Evolutionary conservation across 257 asterid species (phyloP).

Genomic region (Nicotiana tomentosiformis): DNA sequence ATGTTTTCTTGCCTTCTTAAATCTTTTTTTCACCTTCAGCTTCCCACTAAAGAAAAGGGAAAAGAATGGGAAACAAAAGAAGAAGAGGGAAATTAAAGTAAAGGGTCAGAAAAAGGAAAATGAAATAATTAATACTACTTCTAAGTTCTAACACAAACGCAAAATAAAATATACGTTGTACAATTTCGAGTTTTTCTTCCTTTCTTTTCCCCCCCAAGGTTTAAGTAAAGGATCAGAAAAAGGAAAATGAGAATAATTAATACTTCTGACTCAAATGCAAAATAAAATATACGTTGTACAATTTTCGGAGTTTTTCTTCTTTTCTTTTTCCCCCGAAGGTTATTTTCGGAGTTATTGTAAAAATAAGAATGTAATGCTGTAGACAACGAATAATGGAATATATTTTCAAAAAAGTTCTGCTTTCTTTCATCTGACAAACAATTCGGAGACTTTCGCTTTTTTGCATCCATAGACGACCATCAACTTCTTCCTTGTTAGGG

Average conservation of each 20-base stretch:
- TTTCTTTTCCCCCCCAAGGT: neutral
- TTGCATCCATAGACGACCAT: neutral
- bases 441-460: neutral
- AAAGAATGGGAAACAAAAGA: no score
- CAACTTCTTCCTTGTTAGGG: conserved; percentile 41
- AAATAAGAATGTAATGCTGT: neutral
- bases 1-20: neutral
- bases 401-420: neutral
- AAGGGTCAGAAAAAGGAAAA: neutral
- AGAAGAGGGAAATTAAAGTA: neutral
- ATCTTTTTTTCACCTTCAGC: neutral
- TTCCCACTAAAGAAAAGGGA: neutral
- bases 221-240: neutral
- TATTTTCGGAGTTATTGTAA: neutral
- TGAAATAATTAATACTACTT: neutral
- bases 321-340: neutral
- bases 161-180: neutral
- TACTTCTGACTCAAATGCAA: neutral
- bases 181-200: no score
- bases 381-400: neutral
- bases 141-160: neutral
- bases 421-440: neutral
- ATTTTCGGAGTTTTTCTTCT: no score
- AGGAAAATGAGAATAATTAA: neutral
- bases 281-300: neutral